Evolutionary conservation across 192 early-diverging fungal genomes (phyloP), one percentile per base, ranked within the genome.

Genomic region (Coemansia sp.): DNA sequence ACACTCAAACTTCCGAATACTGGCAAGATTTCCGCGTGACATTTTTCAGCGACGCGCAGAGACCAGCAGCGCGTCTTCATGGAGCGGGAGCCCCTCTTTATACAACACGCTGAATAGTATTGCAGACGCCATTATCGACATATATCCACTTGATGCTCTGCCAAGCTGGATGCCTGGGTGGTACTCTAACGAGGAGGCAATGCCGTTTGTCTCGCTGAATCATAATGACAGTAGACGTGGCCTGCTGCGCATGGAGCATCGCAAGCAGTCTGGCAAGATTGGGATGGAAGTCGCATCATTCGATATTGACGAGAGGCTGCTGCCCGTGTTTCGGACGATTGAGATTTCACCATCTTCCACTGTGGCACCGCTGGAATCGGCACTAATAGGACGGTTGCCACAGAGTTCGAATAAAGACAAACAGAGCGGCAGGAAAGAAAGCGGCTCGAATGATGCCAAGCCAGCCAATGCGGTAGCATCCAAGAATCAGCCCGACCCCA

Each of bases 401-500:
- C 51, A 54, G 3, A 54, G 11, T 17, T 40, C 49, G 32, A 41
- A 53, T 5, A 7, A 44, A 5, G 51, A 50, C 11, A 10, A 25
- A 7, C 39, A 40, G 19, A 20, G 7, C 13, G 12, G 60, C 49
- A 7, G 48, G 16, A 50, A 50, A 17, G 48, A 17, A 50, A 17
- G 45, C 37, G 4, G 40, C 9, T 37, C 5, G 13, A n/a, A 70
- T 14, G 16, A 17, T 8, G 14, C 57, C 14, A 59, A 14, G 17
- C 38, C 38, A 17, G 57, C 13, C 39, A 40, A 38, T 6, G 14
- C 14, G 13, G 19, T 40, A n/a, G 25, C 69, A 54, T 37, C 43
- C 9, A 25, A 59, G 14, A 25, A 41, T 3, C 57, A 59, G 38
- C 41, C 77, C 11, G 91, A 94, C 68, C 92, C 90, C 7, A 80